Percentiles rank a stretch among this genome's conserved stretches.
These are phyloP conservation scores for Endothia cerciana DNA, from an alignment of 2,329 filamentous ascomycete species.

Conservation along the genomic window DNA sequence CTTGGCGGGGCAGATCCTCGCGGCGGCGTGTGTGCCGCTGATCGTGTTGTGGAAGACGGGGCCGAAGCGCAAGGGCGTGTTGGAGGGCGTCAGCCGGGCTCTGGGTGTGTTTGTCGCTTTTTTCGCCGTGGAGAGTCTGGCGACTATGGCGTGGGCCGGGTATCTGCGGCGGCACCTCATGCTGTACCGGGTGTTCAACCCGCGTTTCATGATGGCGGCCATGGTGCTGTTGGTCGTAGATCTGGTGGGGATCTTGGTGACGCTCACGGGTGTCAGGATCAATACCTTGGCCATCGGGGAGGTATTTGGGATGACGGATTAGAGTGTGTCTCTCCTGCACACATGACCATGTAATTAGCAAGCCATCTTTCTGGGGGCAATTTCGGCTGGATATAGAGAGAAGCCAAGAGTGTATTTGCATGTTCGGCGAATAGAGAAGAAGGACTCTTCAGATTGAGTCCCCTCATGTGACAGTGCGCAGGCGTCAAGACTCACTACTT, in stretches of 20 bases:
- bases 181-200: constrained; percentile 93
- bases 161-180: constrained; percentile 89
- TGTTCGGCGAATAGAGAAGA: background rate
- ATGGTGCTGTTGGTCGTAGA: constrained; percentile 76
- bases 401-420: background rate
- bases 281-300: constrained; percentile 81
- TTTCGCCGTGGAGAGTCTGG: constrained; percentile 80
- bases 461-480: background rate
- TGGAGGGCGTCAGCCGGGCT: constrained; percentile 72
- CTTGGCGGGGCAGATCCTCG: constrained; percentile 86
- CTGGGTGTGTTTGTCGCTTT: constrained; percentile 78
- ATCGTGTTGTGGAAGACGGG: constrained; percentile 87
- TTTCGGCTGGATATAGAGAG: constrained; percentile 4
- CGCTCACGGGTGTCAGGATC: constrained; percentile 73
- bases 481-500: background rate
- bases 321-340: background rate
- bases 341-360: background rate
- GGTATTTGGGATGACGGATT: constrained; percentile 81
- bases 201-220: constrained; percentile 84
- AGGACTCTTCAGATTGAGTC: background rate
- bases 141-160: constrained; percentile 89
- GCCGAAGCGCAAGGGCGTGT: constrained; percentile 69
- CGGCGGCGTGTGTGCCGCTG: constrained; percentile 77
- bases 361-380: background rate
- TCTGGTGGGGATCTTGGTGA: constrained; percentile 70